Percentiles rank a stretch among this genome's conserved stretches.
phyloP scores from a whole-genome alignment of 345 rosid genomes.

The Euphorbia peplus region DNA sequence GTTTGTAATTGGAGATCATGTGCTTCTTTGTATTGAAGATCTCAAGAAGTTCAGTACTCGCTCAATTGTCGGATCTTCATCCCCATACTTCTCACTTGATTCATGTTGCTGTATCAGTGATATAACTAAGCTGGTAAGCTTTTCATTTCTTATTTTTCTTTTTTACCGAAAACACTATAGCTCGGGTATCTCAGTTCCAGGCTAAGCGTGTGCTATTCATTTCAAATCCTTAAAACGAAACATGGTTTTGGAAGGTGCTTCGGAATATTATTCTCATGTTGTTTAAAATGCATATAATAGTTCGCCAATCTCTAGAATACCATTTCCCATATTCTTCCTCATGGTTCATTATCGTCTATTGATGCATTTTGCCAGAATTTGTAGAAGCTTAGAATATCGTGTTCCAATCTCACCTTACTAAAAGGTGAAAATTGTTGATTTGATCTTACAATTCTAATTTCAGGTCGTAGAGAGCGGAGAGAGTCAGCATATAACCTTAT shows the following conservation, averaged over 20 bases:
- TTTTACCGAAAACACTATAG: neutral
- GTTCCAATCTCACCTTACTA: neutral
- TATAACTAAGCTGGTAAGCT: constrained; percentile 58
- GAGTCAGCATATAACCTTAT: constrained; percentile 38
- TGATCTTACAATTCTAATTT: constrained; percentile 10
- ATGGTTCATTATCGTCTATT: no score
- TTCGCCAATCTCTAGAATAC: neutral
- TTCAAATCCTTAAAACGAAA: no score
- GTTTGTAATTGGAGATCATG: constrained; percentile 56
- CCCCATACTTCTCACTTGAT: constrained; percentile 60
- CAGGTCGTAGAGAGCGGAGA: constrained; percentile 55
- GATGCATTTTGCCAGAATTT: neutral
- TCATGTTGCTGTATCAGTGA: constrained; percentile 55
- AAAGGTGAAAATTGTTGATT: neutral
- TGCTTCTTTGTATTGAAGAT: constrained; percentile 76
- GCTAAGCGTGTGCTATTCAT: no score
- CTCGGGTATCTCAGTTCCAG: no score
- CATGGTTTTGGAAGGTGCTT: neutral
- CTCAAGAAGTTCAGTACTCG: constrained; percentile 55
- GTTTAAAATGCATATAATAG: neutral
- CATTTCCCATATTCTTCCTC: neutral
- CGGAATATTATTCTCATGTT: neutral
- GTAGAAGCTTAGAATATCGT: neutral
- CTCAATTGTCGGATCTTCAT: constrained; percentile 36
- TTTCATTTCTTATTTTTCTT: neutral